Conservation (phyloP, 2,329 filamentous ascomycete genomes). For the Botrytis fabae region DNA sequence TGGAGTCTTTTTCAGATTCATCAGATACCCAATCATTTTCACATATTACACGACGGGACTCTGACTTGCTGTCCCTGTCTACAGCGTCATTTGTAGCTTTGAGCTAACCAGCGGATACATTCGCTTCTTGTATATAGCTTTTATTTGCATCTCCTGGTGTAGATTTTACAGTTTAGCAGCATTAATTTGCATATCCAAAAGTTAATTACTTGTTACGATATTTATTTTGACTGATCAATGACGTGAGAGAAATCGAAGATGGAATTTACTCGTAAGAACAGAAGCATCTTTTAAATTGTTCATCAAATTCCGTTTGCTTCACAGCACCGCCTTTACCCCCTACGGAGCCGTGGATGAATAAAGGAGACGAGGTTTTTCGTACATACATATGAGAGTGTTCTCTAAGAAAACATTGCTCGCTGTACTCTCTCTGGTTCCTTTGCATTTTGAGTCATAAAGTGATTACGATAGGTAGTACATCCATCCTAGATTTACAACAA, state of each 20-base stretch:
- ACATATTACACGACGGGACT: background rate
- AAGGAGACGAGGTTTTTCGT: background rate
- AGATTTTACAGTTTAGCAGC: background rate
- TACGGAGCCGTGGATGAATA: background rate
- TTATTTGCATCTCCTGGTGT: background rate
- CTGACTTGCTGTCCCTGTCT: background rate
- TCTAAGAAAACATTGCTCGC: background rate
- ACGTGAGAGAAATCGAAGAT: background rate
- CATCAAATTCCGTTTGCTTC: background rate
- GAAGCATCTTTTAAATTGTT: background rate
- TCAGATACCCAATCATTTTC: constrained; percentile 18
- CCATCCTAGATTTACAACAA: background rate
- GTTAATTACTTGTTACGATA: background rate
- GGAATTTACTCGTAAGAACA: background rate
- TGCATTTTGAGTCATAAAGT: background rate
- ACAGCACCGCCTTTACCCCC: background rate
- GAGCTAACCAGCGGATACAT: background rate
- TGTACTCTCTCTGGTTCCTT: background rate
- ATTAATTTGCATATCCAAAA: background rate
- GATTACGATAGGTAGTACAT: background rate
- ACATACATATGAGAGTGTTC: background rate
- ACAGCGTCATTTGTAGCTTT: background rate
- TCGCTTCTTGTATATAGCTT: constrained; percentile 9
- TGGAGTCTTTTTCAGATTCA: background rate
- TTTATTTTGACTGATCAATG: background rate